phyloP scores from a whole-genome alignment of 441 rosid genomes.

The Raphanus hybrid region DNA sequence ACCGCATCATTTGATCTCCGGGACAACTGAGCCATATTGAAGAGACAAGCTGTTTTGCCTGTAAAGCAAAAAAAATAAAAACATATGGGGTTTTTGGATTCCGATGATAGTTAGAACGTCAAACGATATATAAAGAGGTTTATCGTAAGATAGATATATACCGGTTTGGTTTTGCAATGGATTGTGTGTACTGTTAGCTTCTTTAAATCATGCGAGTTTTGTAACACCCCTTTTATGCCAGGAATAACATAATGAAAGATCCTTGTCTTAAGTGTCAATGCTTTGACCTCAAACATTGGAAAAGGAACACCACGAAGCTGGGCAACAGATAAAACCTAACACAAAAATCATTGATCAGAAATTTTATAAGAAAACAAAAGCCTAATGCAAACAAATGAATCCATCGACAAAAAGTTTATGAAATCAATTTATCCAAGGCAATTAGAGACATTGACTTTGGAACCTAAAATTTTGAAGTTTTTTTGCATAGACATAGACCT shows the following conservation, averaged over 20 bases:
- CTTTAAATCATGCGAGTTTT: constrained; percentile 5
- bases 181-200: constrained; percentile 7
- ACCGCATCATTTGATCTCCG: neutral
- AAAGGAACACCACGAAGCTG: neutral
- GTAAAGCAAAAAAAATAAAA: neutral
- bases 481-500: too few relatives aligned
- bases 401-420: neutral
- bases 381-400: neutral
- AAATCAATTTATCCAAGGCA: too few relatives aligned
- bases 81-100: neutral
- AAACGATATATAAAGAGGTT: neutral
- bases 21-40: neutral
- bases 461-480: too few relatives aligned
- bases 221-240: neutral
- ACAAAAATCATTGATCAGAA: neutral
- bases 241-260: neutral
- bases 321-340: constrained; percentile 2
- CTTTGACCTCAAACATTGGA: neutral
- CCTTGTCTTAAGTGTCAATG: constrained; percentile 1
- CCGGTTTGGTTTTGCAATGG: neutral
- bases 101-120: neutral
- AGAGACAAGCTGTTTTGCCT: neutral
- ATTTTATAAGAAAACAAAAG: neutral
- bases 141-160: neutral
- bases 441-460: neutral